Evolutionary conservation across 306 rosid genomes (phyloP), one percentile per base, ranked within the genome.

Genomic region (Pachyrhizus erosus): DNA sequence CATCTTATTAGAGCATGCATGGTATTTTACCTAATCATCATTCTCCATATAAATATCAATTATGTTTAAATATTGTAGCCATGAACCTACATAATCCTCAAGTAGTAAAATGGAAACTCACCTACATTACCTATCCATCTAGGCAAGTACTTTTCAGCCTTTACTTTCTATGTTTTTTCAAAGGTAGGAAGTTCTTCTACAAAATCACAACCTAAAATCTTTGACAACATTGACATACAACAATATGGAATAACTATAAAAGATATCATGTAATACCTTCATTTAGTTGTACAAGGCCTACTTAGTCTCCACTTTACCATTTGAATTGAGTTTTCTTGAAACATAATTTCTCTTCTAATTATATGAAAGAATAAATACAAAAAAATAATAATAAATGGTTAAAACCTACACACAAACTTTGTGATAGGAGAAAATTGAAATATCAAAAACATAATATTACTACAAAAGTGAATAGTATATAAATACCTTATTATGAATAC

Each of bases 231-330:
- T 57, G n/a, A 13, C 55, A 76, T n/a, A 18, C 60, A 48, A 72
- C 9, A 40, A 31, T 27, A 74, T n/a, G 3, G 24, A 69, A 51
- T 66, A 4, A 18, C 26, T 6, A 52, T 12, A 45, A 37, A 31
- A 65, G 15, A 43, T 43, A 43, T 43, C n/a, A 13, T 46, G 52
- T 31, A 52, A 65, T 78, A 95, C 98, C 98, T 91, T 87, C 91
- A 83, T 91, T 66, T 58, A 95, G 83, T 95, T 95, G 90, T 93
- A 95, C 87, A 93, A 77, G 72, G 92, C 85, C 86, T 91, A 96
- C 96, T 84, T 85, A 9, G 89, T 73, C 29, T 95, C 92, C 84
- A 93, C 98, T 68, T 78, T 88, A 74, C 98, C 98, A 69, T 95
- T 94, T 18, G 97, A 76, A 46, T 91, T 71, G 29, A 93, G 95